Base-by-base conservation (phyloP, 75 land plant species). In the Azolla pinnata region DNA sequence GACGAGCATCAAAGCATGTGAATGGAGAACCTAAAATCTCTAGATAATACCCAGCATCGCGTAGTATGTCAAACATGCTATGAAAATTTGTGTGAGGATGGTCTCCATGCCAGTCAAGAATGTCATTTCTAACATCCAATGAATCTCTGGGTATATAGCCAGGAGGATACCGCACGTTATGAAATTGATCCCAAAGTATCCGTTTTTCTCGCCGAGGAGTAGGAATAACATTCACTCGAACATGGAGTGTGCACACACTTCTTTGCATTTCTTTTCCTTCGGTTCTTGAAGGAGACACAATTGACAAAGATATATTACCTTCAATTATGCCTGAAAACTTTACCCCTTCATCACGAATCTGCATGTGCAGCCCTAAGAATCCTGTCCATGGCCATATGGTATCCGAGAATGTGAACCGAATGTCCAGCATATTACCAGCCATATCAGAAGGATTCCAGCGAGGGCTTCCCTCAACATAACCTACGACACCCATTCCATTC, bases 341-440 rank as follows among this genome's bases (percentile, higher is more conserved):
- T 1, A 77, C 68, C 29, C 90, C 97, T 65, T 92, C 90, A 46
- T 82, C 84, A 47, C 79, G 85, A 20, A 92, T 83, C 72, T 90
- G 83, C 74, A 93, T 72, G 60, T 93, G 83, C 45, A 93, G 62
- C 28, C 85, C 98, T 19, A 93, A 47, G 65, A 59, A 88, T 12
- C 98, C 98, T 60, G 96, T 93, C 98, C 98, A 93, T 29, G 98
- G 98, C 98, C 98, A 93, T 25, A 93, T 83, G 10, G 85, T 85
- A 65, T 79, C 75, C 25, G 98, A 88, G 55, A 81, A 80, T 1
- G 84, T 79, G 64, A 85, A 85, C 31, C 70, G 82, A 61, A 93
- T 75, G 47, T 79, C 81, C 33, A 93, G 79, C 49, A 93, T 72
- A 62, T 77, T 76, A 27, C 87, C 87, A 32, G 75, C 81, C 26